Base-by-base conservation (phyloP, 164 flowering plant genomes). In the Berberis thunbergii region DNA sequence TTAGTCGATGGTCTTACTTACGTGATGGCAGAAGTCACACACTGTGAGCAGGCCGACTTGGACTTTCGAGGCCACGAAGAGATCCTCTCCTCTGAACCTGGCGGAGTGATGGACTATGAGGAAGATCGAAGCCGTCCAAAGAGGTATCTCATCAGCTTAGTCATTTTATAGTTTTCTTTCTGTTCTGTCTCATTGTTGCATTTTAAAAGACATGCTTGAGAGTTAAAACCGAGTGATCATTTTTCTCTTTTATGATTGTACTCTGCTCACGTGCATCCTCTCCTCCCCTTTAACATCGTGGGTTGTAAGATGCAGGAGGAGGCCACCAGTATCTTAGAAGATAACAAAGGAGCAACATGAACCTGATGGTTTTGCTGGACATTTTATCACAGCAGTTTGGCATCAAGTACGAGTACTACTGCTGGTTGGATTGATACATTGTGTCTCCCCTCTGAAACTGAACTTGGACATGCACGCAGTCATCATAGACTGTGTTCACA, bases 1-100 rank as follows among this genome's bases (percentile, higher is more conserved):
- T 81, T 73, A 71, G 95, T 88, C 90, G 94, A 88, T 83, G 85
- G 87, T 83, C 91, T 88, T 88, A 89, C 98, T 87, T 93, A 93
- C 96, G 54, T 82, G 82, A 77, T 89, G 91, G 96, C 98, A 89
- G 97, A 92, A 84, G 95, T 89, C 81, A 74, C 89, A 80, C 77
- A 82, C 88, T 89, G 82, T 87, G 68, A 86, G 96, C 92, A 93
- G 96, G 95, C 80, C 71, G 87, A 84, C 79, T 45, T 71, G 64
- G 96, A 90, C 65, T 78, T 77, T 77, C 80, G 87, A 78, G 95
- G 96, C 76, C 86, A 86, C 49, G 94, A 84, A 77, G 96, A 86
- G 79, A 73, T 83, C 77, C 12, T 55, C 74, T 84, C 65, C 82
- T 76, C 89, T 80, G 95, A 90, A 79, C 73, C 82, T 79, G 85